Percentiles rank a stretch among this genome's conserved stretches.
Evolutionary conservation across 1,284 basidiomycete species (phyloP).

Genomic region (Agaricales sp.): DNA sequence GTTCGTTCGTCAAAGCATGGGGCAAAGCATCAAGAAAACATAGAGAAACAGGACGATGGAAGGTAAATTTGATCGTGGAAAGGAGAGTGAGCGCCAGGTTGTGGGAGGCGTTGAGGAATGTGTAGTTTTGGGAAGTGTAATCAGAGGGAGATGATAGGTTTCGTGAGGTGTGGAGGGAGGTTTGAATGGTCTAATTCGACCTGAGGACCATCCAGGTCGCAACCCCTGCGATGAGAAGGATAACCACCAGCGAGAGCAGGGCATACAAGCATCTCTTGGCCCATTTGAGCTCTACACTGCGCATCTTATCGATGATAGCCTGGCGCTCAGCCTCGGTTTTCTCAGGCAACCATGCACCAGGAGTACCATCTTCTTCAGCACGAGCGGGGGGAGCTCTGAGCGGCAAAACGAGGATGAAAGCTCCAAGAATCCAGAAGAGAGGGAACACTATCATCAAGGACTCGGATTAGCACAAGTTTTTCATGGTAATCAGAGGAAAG

Average conservation of each 20-base stretch:
- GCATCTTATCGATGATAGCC: conserved; percentile 26
- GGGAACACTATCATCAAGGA: conserved; percentile 33
- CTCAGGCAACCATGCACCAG: conserved; percentile 28
- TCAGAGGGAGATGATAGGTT: too few species aligned
- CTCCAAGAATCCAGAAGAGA: conserved; percentile 39
- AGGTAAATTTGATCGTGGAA: too few species aligned
- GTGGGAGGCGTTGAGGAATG: too few species aligned
- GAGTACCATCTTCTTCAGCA: conserved; percentile 9
- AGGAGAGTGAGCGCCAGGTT: too few species aligned
- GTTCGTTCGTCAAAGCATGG: too few species aligned
- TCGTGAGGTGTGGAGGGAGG: too few species aligned
- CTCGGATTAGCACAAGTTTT: conserved; percentile 7
- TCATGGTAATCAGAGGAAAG: not conserved
- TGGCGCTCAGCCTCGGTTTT: conserved; percentile 33
- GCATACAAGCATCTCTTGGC: conserved; percentile 24
- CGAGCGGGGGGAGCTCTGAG: conserved; percentile 20
- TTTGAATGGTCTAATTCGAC: too few species aligned
- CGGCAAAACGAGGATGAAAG: conserved; percentile 30
- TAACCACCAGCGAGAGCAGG: not conserved
- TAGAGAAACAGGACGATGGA: too few species aligned
- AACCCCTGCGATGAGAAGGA: not conserved
- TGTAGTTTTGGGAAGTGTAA: too few species aligned
- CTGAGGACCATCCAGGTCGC: not conserved
- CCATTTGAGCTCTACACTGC: conserved; percentile 29
- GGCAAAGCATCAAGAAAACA: too few species aligned